A percentile compares a stretch with the other conserved stretches of the same genome.
Conservation (phyloP, 805 yeast genomes). For the Yamadazyma ubonensis region DNA sequence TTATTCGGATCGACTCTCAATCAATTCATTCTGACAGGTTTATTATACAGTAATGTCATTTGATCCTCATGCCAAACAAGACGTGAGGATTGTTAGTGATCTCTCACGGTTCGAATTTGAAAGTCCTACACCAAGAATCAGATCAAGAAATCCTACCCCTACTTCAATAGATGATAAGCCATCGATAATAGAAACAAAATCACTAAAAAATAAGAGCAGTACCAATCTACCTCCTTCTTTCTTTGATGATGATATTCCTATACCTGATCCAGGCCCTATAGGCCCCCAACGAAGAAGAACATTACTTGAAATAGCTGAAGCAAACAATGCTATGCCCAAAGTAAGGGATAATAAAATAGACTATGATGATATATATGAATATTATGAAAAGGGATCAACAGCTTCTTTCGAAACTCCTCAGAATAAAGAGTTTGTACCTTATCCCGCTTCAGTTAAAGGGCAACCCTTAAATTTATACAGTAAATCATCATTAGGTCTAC, state of each 20-base stretch:
- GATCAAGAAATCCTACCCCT: constrained; percentile 36
- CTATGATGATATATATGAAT: constrained; percentile 19
- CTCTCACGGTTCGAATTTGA: constrained; percentile 33
- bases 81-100: constrained; percentile 30
- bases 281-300: constrained; percentile 15
- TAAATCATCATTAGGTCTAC: constrained; percentile 10
- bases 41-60: constrained; percentile 14
- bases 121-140: constrained; percentile 21
- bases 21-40: not conserved
- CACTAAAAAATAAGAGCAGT: not conserved
- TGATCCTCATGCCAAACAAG: constrained; percentile 22
- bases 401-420: constrained; percentile 10
- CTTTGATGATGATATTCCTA: constrained; percentile 7
- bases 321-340: constrained; percentile 7
- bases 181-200: constrained; percentile 4
- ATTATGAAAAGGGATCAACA: constrained; percentile 17
- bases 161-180: constrained; percentile 19
- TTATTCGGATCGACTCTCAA: constrained; percentile 1
- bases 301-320: constrained; percentile 17
- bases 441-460: constrained; percentile 14
- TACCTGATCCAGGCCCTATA: constrained; percentile 15
- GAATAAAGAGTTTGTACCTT: constrained; percentile 16
- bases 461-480: constrained; percentile 8
- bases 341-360: constrained; percentile 10
- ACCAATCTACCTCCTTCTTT: constrained; percentile 2